Percentiles rank a stretch among this genome's conserved stretches.
phyloP scores from a whole-genome alignment of 257 asterid species.

The Lithospermum erythrorhizon region DNA sequence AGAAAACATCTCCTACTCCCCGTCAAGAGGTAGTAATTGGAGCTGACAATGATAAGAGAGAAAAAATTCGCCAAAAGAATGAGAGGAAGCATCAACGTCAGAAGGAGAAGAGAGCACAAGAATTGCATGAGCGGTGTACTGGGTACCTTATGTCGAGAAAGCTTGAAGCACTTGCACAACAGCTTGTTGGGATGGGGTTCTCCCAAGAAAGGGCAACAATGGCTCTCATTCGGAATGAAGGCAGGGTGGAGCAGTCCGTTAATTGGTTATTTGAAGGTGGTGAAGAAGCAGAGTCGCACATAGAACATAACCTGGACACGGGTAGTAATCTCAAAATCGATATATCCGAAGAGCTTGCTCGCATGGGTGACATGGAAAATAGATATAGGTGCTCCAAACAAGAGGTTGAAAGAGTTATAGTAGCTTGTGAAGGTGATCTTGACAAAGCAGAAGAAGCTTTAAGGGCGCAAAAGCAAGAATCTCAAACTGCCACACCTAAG shows the following conservation, averaged over 20 bases:
- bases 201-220: slow-evolving; percentile 79
- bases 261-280: slow-evolving; percentile 65
- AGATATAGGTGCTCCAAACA: slow-evolving; percentile 69
- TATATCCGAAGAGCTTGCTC: slow-evolving; percentile 81
- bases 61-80: slow-evolving; percentile 69
- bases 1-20: slow-evolving; percentile 29
- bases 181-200: slow-evolving; percentile 94
- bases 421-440: slow-evolving; percentile 80
- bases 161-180: slow-evolving; percentile 67
- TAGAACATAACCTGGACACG: slow-evolving; percentile 39
- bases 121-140: slow-evolving; percentile 61
- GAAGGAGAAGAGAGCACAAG: slow-evolving; percentile 78
- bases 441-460: slow-evolving; percentile 72
- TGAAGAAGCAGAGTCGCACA: slow-evolving; percentile 43
- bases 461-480: slow-evolving; percentile 64
- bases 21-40: slow-evolving; percentile 45
- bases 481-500: slow-evolving; percentile 35
- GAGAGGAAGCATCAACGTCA: slow-evolving; percentile 81
- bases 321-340: slow-evolving; percentile 75
- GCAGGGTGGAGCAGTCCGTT: slow-evolving; percentile 85
- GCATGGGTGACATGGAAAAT: slow-evolving; percentile 55
- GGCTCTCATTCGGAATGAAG: slow-evolving; percentile 94
- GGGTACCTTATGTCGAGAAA: slow-evolving; percentile 77
- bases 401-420: slow-evolving; percentile 85
- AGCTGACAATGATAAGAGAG: slow-evolving; percentile 62